Conservation (phyloP, 306 rosid species). For the Acacia melanoxylon region DNA sequence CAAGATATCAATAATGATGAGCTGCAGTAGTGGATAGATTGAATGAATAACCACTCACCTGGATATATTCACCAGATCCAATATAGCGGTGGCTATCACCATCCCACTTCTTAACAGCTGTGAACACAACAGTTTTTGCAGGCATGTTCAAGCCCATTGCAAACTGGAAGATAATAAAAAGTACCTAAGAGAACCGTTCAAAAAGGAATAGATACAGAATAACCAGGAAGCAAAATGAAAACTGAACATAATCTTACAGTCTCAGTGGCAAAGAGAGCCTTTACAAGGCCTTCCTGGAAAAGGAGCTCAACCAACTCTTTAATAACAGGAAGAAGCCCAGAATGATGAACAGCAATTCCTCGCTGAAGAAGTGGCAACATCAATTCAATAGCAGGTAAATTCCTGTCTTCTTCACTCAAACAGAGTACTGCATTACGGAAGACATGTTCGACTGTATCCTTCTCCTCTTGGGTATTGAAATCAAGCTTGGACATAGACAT, state of each 20-base stretch:
- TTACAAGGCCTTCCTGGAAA: slow-evolving; percentile 98
- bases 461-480: slow-evolving; percentile 81
- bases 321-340: slow-evolving; percentile 98
- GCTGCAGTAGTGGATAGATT: slow-evolving; percentile 1
- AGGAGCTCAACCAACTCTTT: slow-evolving; percentile 97
- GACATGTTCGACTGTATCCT: slow-evolving; percentile 77
- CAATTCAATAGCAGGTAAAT: slow-evolving; percentile 87
- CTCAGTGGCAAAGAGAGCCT: slow-evolving; percentile 98
- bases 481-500: slow-evolving; percentile 97
- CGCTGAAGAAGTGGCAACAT: slow-evolving; percentile 95
- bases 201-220: slow-evolving; percentile 28
- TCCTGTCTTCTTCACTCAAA: slow-evolving; percentile 92
- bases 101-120: slow-evolving; percentile 97
- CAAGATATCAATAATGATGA: slow-evolving; percentile 20
- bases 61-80: slow-evolving; percentile 99
- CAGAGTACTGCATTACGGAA: slow-evolving; percentile 84
- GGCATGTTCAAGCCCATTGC: slow-evolving; percentile 99
- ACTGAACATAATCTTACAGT: slow-evolving; percentile 59
- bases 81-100: slow-evolving; percentile 96
- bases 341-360: slow-evolving; percentile 98
- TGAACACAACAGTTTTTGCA: slow-evolving; percentile 97
- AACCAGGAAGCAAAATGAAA: slow-evolving; percentile 22
- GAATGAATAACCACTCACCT: slow-evolving; percentile 56
- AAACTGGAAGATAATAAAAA: slow-evolving; percentile 60
- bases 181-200: not conserved